phyloP scores from a whole-genome alignment of 768 basidiomycete genomes.

The Gloeostereum incarnatum region DNA sequence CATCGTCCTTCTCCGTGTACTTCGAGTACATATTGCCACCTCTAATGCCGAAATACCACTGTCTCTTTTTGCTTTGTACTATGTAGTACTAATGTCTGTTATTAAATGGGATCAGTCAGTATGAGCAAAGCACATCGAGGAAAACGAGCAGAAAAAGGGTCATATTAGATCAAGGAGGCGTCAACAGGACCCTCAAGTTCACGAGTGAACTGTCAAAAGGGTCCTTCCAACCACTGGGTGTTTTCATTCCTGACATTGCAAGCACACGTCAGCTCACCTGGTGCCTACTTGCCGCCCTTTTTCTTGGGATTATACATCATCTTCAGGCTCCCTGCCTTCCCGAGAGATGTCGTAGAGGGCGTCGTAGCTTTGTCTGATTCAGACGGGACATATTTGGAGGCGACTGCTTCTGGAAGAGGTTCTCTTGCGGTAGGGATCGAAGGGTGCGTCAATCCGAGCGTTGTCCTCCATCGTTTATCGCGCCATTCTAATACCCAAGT shows the following conservation, averaged over 20 bases:
- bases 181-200: slow-evolving; percentile 45
- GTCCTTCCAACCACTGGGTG: slow-evolving; percentile 68
- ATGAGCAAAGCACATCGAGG: no score
- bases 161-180: slow-evolving; percentile 91
- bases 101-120: no score
- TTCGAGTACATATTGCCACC: no score
- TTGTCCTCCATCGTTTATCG: slow-evolving; percentile 32
- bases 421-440: slow-evolving; percentile 2
- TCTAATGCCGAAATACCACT: no score
- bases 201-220: slow-evolving; percentile 24
- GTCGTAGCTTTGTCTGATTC: slow-evolving; percentile 2
- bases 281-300: slow-evolving; percentile 1
- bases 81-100: no score
- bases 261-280: slow-evolving; percentile 15
- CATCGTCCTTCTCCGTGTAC: no score
- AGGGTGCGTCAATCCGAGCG: slow-evolving; percentile 1
- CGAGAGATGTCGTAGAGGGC: background rate
- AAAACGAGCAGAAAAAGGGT: slow-evolving; percentile 23
- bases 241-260: slow-evolving; percentile 45
- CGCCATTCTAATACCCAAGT: slow-evolving; percentile 67
- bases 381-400: background rate
- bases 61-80: no score
- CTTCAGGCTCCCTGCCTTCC: background rate
- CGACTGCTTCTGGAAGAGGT: background rate
- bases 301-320: slow-evolving; percentile 3